phyloP scores from a whole-genome alignment of 441 rosid genomes.

The Pelargonium fulgidum region DNA sequence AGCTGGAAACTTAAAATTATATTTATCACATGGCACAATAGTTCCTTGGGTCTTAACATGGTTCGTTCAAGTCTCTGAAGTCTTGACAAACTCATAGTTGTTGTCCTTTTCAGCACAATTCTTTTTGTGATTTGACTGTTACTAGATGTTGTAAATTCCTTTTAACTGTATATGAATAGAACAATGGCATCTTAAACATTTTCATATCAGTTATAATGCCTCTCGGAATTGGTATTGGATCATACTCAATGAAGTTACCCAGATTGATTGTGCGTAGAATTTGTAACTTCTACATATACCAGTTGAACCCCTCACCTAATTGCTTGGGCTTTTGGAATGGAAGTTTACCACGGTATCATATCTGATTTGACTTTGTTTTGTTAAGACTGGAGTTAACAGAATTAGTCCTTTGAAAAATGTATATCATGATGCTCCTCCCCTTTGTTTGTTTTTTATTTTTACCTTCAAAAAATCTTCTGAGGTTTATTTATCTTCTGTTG shows the following conservation, averaged over 20 bases:
- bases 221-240: not conserved
- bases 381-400: not conserved
- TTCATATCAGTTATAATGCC: not conserved
- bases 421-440: not conserved
- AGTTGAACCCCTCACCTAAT: not conserved
- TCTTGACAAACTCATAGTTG: not conserved
- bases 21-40: too few relatives aligned
- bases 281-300: not conserved
- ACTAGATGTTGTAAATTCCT: not conserved
- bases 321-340: conserved; percentile 5
- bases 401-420: conserved; percentile 4
- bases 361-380: not conserved
- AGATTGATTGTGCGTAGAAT: not conserved
- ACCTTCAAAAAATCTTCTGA: not conserved
- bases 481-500: not conserved
- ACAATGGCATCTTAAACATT: not conserved
- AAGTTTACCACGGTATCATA: not conserved
- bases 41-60: not conserved
- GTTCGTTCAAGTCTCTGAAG: not conserved
- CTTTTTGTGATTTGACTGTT: not conserved
- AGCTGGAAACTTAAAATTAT: conserved; percentile 23
- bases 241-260: not conserved
- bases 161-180: not conserved
- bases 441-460: not conserved
- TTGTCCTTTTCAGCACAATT: not conserved